phyloP scores from a whole-genome alignment of 768 basidiomycete genomes.

The Mycena chlorophos region DNA sequence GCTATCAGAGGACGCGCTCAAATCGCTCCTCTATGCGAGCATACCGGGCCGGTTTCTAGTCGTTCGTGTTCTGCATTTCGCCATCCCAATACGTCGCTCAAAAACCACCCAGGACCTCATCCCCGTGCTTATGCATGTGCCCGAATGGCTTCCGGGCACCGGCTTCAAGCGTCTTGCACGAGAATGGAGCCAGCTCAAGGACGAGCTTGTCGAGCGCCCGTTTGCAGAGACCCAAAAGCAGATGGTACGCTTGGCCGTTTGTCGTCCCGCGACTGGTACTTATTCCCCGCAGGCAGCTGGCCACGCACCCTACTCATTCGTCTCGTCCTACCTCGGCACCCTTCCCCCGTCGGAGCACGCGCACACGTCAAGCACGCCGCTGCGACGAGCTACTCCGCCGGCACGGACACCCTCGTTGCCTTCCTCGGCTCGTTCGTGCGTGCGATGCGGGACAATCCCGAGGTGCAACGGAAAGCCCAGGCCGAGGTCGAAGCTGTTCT shows the following conservation, averaged over 20 bases:
- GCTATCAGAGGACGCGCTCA: constrained; percentile 26
- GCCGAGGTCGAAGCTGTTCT: constrained; percentile 35
- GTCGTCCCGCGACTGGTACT: neutral
- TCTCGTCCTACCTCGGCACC: neutral
- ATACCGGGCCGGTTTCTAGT: constrained; percentile 34
- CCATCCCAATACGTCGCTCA: neutral
- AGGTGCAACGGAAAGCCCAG: constrained; percentile 34
- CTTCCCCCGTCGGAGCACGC: neutral
- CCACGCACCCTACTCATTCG: neutral
- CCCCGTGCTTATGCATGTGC: constrained; percentile 30
- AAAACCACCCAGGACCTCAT: constrained; percentile 19
- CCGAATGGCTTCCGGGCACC: constrained; percentile 35
- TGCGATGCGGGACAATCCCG: constrained; percentile 31
- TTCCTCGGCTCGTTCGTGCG: constrained; percentile 33
- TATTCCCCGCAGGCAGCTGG: neutral
- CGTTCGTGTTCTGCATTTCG: constrained; percentile 11
- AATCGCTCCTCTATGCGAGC: constrained; percentile 24
- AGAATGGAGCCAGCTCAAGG: constrained; percentile 37
- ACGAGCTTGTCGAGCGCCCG: constrained; percentile 36
- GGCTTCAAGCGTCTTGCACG: constrained; percentile 39
- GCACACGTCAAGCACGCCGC: neutral
- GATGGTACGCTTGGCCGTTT: constrained; percentile 28
- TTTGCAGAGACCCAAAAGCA: constrained; percentile 32
- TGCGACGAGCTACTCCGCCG: constrained; percentile 9
- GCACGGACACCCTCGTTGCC: constrained; percentile 29